Percentiles rank a stretch among this genome's conserved stretches.
Conservation (phyloP, 2,329 filamentous ascomycete species). For the Xylaria polymorpha region DNA sequence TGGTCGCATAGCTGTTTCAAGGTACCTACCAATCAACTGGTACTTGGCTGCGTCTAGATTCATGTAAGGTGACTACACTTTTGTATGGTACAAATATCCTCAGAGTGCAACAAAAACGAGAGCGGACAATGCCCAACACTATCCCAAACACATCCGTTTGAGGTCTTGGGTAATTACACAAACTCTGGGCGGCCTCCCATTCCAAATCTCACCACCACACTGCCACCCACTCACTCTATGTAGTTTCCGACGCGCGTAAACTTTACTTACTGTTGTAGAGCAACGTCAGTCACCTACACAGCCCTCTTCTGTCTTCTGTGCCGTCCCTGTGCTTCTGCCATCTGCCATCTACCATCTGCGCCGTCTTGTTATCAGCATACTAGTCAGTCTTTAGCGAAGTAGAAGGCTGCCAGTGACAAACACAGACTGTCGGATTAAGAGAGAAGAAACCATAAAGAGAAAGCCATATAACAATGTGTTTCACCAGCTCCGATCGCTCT, state of each 20-base stretch:
- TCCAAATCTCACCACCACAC: constrained; percentile 31
- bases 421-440: not conserved
- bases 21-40: not conserved
- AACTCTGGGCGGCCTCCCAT: constrained; percentile 29
- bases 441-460: not conserved
- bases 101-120: not conserved
- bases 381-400: not conserved
- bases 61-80: not conserved
- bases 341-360: too few species aligned
- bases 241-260: not conserved
- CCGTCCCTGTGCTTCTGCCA: not conserved
- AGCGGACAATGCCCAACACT: not conserved
- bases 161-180: constrained; percentile 1
- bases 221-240: constrained; percentile 21
- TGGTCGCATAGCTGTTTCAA: not conserved
- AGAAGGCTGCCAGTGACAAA: not conserved
- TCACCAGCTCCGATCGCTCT: constrained; percentile 58
- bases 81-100: not conserved
- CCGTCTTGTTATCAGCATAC: not conserved
- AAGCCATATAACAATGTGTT: constrained; percentile 57
- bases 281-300: constrained; percentile 1
- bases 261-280: not conserved
- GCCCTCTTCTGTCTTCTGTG: not conserved
- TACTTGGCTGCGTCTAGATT: not conserved
- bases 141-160: not conserved